Evolutionary conservation across 768 basidiomycete genomes (phyloP), one percentile per base, ranked within the genome.

Genomic region (Boletus rufocinnamomeus): DNA sequence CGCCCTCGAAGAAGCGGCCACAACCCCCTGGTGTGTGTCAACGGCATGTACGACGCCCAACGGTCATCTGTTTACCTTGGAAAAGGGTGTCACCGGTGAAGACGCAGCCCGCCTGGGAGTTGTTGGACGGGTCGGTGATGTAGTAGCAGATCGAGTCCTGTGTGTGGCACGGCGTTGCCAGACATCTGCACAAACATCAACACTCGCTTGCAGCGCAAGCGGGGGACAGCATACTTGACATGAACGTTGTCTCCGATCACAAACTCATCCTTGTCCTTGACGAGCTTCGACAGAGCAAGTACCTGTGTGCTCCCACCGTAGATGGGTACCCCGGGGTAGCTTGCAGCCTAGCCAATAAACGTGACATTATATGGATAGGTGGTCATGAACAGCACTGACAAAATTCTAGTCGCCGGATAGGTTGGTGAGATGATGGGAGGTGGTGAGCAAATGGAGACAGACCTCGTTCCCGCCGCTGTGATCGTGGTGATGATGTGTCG

Each of bases 1-100:
- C 83, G 48, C 93, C 92, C 70, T 98, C 95, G 69, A 97, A 97
- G 84, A 98, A 98, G 27, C 93, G 85, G 28, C 96, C 96, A 69
- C 91, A 95, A 10, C 94, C 93, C 28, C 80, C 89, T 71, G 82
- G 78, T 13, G 35, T 5, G n/a, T 35, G 60, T 68, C 50, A 58
- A 52, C 21, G 3, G 5, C 43, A 17, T 34, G 35, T 34, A 1
- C 50, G 2, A 28, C 23, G 3, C 27, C 8, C 3, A 9, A 25
- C 37, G 0, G 4, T n/a, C 11, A 5, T 14, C 6, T 2, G 19
- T 17, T 47, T 60, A 59, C 78, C 81, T 57, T 78, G 73, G 78
- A 97, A 96, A 54, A 97, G 84, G 1, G 94, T 97, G 69, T 97
- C 94, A 17, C 96, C 96, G 0, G 96, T 97, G 74, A 98, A 96